A percentile compares a stretch with the other conserved stretches of the same genome.
Evolutionary conservation across 225 moss, liverwort and hornwort genomes (phyloP).

Genomic region (Thuidium tamariscinum): DNA sequence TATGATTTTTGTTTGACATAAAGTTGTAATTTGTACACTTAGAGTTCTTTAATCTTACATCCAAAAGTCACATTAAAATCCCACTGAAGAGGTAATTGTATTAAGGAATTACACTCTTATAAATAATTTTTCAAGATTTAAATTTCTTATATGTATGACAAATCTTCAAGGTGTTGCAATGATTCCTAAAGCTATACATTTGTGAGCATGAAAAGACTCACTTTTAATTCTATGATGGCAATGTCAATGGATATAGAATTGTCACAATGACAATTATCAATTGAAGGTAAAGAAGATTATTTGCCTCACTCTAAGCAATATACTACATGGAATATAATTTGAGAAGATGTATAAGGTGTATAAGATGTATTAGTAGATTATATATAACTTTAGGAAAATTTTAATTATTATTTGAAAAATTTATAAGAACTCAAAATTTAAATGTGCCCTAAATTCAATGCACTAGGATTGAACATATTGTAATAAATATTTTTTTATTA

Average conservation of each 20-base stretch:
- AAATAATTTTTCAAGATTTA: background rate
- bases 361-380: background rate
- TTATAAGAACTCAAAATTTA: background rate
- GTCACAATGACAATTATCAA: background rate
- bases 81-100: background rate
- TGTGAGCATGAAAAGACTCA: background rate
- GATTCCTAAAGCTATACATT: fast-evolving
- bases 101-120: background rate
- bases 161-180: background rate
- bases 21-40: background rate
- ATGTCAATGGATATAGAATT: background rate
- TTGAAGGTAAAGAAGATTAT: background rate
- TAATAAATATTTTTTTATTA: background rate
- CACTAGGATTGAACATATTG: background rate
- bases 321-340: background rate
- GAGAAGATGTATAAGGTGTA: background rate
- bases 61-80: background rate
- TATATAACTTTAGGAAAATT: background rate
- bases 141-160: background rate
- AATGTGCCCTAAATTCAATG: background rate
- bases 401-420: background rate
- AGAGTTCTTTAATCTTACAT: fast-evolving
- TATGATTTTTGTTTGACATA: background rate
- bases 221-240: background rate
- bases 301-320: background rate